phyloP scores from a whole-genome alignment of 208 protist genomes.

The Leishmania aethiopica region DNA sequence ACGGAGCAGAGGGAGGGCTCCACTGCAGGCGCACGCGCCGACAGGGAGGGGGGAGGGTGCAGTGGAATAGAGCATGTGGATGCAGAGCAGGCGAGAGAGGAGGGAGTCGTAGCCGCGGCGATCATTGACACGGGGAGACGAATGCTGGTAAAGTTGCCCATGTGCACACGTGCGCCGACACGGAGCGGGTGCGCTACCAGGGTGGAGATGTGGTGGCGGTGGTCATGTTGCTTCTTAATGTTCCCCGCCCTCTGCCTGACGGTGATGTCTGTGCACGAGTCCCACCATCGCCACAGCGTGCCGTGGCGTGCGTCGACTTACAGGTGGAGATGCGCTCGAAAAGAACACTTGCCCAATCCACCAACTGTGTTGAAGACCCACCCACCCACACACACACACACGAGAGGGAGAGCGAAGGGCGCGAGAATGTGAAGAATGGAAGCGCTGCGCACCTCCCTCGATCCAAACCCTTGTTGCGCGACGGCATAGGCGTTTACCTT shows the following conservation, averaged over 20 bases:
- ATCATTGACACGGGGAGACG: background rate
- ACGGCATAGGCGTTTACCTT: too few species aligned
- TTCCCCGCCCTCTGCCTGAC: background rate
- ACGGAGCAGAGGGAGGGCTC: background rate
- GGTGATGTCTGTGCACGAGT: too few species aligned
- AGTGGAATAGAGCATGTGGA: background rate
- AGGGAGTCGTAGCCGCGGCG: background rate
- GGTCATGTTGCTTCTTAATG: background rate
- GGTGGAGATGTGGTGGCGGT: background rate
- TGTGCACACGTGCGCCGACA: background rate
- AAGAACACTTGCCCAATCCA: background rate
- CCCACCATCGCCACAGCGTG: background rate
- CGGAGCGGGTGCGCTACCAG: background rate
- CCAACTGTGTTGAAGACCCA: background rate
- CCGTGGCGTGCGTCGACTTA: background rate
- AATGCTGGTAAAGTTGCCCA: background rate
- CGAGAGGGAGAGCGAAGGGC: background rate
- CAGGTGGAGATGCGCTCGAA: background rate
- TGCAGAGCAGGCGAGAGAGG: background rate
- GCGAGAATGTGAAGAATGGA: background rate
- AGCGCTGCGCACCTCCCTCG: background rate
- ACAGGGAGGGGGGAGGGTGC: background rate
- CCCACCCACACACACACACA: background rate
- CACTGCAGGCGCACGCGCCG: background rate
- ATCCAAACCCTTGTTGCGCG: too few species aligned